Conservation (phyloP, 2,329 filamentous ascomycete genomes). For the Colletotrichum scovillei region DNA sequence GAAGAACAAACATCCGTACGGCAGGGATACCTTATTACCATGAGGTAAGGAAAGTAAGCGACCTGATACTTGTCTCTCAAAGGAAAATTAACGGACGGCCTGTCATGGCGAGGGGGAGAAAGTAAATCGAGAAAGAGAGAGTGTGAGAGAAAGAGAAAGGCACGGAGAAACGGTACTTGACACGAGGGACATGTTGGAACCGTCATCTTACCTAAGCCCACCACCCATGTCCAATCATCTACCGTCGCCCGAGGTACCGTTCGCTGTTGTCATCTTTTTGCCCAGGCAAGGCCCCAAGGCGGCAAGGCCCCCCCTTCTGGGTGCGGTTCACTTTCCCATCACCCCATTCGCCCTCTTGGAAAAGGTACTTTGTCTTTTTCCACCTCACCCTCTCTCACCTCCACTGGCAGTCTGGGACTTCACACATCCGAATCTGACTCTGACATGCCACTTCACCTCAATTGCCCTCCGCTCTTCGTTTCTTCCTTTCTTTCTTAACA, state of each 20-base stretch:
- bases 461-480: background rate
- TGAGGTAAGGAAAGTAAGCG: background rate
- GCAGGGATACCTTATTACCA: background rate
- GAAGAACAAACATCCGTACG: background rate
- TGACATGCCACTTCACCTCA: conserved; percentile 8
- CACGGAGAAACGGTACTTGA: background rate
- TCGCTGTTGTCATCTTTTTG: background rate
- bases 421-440: background rate
- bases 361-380: background rate
- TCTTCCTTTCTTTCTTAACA: background rate
- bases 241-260: background rate
- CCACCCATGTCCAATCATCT: background rate
- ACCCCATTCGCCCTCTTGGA: background rate
- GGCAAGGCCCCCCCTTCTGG: background rate
- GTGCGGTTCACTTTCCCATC: background rate
- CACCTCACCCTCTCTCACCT: background rate
- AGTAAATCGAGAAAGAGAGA: too few relatives aligned
- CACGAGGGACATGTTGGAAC: background rate
- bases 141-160: too few relatives aligned
- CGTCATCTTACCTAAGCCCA: background rate
- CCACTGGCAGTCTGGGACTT: background rate
- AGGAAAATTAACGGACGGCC: background rate
- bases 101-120: background rate
- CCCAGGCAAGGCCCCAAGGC: background rate
- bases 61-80: background rate